Base-by-base conservation (phyloP, 164 flowering plant genomes). In the Aristolochia californica region DNA sequence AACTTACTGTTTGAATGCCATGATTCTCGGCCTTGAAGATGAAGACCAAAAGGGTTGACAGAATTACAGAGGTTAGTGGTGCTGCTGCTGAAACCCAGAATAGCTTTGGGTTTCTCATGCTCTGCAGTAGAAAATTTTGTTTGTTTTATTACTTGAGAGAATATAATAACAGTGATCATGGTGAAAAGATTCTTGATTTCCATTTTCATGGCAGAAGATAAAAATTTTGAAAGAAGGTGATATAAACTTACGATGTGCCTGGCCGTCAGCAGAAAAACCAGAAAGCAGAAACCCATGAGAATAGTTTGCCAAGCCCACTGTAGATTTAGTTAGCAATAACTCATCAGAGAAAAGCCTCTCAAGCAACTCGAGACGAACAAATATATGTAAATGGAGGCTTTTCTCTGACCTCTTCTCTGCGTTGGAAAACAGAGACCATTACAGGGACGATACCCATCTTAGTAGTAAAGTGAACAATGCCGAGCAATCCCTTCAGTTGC, bases 21-120 rank as follows among this genome's bases (percentile, higher is more conserved):
- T 72, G 75, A 48, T 66, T 51, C 47, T 78, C 76, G 13, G 78
- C 76, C 70, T 67, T 72, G 27, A 79, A 68, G 18, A 74, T 56
- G 62, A 67, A 83, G 21, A 80, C 78, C 0, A 75, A 20, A 12
- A 77, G 45, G 17, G 95, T 87, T 17, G 90, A 78, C 22, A 77
- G 24, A 47, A 84, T 55, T 0, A 87, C 88, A 8, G 87, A 81
- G 23, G 81, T 17, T 40, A 87, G 65, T 49, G 96, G 96, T 56
- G 88, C 85, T 43, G 82, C 75, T 56, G 96, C 88, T 17, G 90
- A 77, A 23, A 88, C 60, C 93, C 96, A 88, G 68, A 82, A 85
- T 11, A 79, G 74, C 60, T 74, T 82, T 64, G 74, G 80, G 63
- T 77, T 79, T 69, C 69, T 83, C 54, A 62, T 72, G 48, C 83